A percentile compares a stretch with the other conserved stretches of the same genome.
These are phyloP conservation scores for Phytophthora pini DNA, from an alignment of 352 stramenopile genomes.

Conservation along the genomic window DNA sequence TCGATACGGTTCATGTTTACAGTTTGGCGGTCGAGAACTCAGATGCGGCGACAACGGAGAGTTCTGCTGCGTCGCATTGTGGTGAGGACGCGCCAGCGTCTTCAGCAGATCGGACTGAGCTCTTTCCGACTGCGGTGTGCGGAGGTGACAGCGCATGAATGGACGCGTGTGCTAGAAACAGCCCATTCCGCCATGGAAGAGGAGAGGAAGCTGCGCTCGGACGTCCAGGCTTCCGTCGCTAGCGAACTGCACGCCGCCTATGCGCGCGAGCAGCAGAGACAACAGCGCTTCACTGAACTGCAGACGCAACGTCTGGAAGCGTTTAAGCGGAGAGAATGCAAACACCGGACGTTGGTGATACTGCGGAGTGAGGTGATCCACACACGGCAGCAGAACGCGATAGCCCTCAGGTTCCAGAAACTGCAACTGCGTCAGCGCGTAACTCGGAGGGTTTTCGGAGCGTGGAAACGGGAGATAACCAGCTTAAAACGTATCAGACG, in stretches of 20 bases:
- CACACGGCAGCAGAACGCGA: slow-evolving; percentile 12
- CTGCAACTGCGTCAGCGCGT: slow-evolving; percentile 13
- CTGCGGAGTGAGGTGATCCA: slow-evolving; percentile 26
- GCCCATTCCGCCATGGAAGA: slow-evolving; percentile 53
- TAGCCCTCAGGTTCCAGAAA: slow-evolving; percentile 32
- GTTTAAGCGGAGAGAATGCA: slow-evolving; percentile 23
- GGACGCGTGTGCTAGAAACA: slow-evolving; percentile 46
- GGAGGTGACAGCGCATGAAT: slow-evolving; percentile 40
- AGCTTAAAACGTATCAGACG: slow-evolving; percentile 1
- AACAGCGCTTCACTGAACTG: slow-evolving; percentile 22
- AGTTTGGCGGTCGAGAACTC: slow-evolving; percentile 10
- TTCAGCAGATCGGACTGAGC: slow-evolving; percentile 28
- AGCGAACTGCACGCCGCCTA: slow-evolving; percentile 41
- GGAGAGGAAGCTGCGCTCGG: slow-evolving; percentile 41
- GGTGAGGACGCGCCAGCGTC: slow-evolving; percentile 3
- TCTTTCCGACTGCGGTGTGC: slow-evolving; percentile 41
- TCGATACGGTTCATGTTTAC: slow-evolving; percentile 10
- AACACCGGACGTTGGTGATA: slow-evolving; percentile 19
- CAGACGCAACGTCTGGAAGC: slow-evolving; percentile 27
- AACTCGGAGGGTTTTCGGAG: slow-evolving; percentile 14
- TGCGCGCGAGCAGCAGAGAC: slow-evolving; percentile 25
- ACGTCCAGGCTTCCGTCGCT: slow-evolving; percentile 45
- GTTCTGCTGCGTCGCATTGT: slow-evolving; percentile 22
- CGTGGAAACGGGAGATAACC: slow-evolving; percentile 22
- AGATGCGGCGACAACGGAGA: slow-evolving; percentile 3